Evolutionary conservation across 1,284 basidiomycete genomes (phyloP).

Genomic region (Fomitopsis palustris): DNA sequence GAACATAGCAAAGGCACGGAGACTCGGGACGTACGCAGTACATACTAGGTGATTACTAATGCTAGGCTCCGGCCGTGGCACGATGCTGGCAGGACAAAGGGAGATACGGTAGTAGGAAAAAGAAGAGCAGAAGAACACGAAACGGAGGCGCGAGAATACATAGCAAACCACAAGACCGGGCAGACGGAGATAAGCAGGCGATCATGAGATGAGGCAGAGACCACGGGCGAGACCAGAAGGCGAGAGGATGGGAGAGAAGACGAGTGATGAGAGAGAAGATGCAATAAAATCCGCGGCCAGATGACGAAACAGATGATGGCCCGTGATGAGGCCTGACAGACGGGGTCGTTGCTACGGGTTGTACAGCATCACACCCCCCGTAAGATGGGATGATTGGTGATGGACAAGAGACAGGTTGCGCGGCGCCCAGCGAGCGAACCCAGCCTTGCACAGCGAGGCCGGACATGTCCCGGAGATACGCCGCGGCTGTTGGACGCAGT

Average conservation of each 20-base stretch:
- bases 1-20: neutral
- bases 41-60: conserved; percentile 11
- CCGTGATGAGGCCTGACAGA: neutral
- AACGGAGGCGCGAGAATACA: conserved; percentile 6
- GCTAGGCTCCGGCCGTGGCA: conserved; percentile 9
- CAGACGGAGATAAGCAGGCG: conserved; percentile 7
- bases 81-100: conserved; percentile 2
- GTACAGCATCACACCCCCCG: conserved; percentile 3
- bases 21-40: neutral
- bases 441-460: conserved; percentile 2
- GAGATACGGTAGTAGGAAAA: neutral
- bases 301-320: conserved; percentile 1
- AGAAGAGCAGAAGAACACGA: neutral
- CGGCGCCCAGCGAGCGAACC: neutral
- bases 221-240: neutral
- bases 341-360: neutral
- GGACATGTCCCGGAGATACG: conserved; percentile 1
- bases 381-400: neutral
- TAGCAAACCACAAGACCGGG: neutral
- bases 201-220: conserved; percentile 1
- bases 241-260: neutral
- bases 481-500: neutral
- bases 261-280: neutral
- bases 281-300: conserved; percentile 1
- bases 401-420: neutral